Evolutionary conservation across 2,329 filamentous ascomycete genomes (phyloP).

Genomic region (Alternaria sp.): DNA sequence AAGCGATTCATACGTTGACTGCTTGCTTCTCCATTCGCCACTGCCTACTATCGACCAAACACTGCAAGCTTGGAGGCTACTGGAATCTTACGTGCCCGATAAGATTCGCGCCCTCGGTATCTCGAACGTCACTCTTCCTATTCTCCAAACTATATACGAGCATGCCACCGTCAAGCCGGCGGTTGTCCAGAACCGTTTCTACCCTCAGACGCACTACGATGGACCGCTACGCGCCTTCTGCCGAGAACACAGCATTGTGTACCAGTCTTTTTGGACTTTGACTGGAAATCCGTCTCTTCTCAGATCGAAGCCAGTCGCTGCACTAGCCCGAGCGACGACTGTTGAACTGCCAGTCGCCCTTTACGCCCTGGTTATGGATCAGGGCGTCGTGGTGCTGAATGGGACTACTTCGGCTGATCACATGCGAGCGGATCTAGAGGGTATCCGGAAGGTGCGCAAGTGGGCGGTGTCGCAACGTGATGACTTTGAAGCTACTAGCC

Average conservation of each 20-base stretch:
- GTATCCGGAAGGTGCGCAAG: slow-evolving; percentile 52
- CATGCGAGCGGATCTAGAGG: slow-evolving; percentile 63
- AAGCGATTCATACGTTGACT: slow-evolving; percentile 63
- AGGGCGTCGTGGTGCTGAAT: slow-evolving; percentile 63
- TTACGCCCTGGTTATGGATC: slow-evolving; percentile 64
- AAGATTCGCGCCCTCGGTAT: slow-evolving; percentile 74
- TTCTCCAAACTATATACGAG: slow-evolving; percentile 64
- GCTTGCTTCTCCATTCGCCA: slow-evolving; percentile 67
- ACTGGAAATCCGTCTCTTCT: slow-evolving; percentile 65
- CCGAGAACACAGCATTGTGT: slow-evolving; percentile 60
- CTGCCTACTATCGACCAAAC: slow-evolving; percentile 62
- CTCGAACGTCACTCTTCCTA: slow-evolving; percentile 71
- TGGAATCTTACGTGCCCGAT: slow-evolving; percentile 72
- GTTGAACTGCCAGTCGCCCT: slow-evolving; percentile 61
- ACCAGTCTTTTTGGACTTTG: slow-evolving; percentile 69
- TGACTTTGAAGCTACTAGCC: slow-evolving; percentile 57
- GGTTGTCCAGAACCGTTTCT: slow-evolving; percentile 81
- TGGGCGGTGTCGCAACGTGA: slow-evolving; percentile 57
- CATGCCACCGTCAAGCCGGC: slow-evolving; percentile 61
- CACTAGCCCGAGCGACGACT: slow-evolving; percentile 57
- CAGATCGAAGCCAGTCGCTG: slow-evolving; percentile 57
- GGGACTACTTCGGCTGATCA: slow-evolving; percentile 63
- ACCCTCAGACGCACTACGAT: slow-evolving; percentile 67
- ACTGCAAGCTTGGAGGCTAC: slow-evolving; percentile 69
- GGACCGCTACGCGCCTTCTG: slow-evolving; percentile 66